Evolutionary conservation across 257 asterid species (phyloP).

Genomic region (Buddleja alternifolia): DNA sequence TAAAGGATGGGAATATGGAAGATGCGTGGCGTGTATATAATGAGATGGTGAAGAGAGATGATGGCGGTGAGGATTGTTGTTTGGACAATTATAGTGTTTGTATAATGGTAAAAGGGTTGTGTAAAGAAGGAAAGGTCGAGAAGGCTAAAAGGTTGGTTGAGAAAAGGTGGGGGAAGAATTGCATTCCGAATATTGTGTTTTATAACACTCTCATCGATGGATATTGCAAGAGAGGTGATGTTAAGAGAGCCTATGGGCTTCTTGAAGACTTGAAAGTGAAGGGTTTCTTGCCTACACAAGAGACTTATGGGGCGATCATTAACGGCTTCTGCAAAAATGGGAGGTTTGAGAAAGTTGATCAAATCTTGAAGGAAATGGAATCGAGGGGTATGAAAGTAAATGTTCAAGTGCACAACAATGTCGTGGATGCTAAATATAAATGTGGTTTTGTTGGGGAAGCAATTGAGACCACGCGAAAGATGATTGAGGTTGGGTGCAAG

Average conservation of each 20-base stretch:
- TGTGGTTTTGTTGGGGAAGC: constrained; percentile 57
- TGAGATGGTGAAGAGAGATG: constrained; percentile 61
- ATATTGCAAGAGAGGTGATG: constrained; percentile 70
- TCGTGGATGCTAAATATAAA: constrained; percentile 65
- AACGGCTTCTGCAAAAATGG: constrained; percentile 73
- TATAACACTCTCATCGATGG: constrained; percentile 86
- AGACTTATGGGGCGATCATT: constrained; percentile 82
- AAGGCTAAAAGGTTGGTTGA: constrained; percentile 72
- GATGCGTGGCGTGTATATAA: constrained; percentile 59
- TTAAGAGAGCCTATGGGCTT: constrained; percentile 53
- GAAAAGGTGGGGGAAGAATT: constrained; percentile 81
- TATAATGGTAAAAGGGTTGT: constrained; percentile 77
- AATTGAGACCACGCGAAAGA: constrained; percentile 45
- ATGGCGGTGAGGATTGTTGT: constrained; percentile 33
- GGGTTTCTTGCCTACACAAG: constrained; percentile 73
- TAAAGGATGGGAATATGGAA: constrained; percentile 50
- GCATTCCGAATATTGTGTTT: constrained; percentile 80
- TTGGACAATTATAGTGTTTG: constrained; percentile 80
- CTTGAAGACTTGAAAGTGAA: constrained; percentile 67
- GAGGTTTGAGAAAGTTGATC: constrained; percentile 57
- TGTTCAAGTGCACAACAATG: constrained; percentile 56
- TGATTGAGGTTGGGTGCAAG: constrained; percentile 56
- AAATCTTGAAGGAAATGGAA: constrained; percentile 69
- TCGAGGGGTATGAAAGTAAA: constrained; percentile 57
- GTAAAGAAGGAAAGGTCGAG: constrained; percentile 74